These are phyloP conservation scores for Cnidoscolus chayamansa DNA, from an alignment of 441 rosid species.

Conservation along the genomic window DNA sequence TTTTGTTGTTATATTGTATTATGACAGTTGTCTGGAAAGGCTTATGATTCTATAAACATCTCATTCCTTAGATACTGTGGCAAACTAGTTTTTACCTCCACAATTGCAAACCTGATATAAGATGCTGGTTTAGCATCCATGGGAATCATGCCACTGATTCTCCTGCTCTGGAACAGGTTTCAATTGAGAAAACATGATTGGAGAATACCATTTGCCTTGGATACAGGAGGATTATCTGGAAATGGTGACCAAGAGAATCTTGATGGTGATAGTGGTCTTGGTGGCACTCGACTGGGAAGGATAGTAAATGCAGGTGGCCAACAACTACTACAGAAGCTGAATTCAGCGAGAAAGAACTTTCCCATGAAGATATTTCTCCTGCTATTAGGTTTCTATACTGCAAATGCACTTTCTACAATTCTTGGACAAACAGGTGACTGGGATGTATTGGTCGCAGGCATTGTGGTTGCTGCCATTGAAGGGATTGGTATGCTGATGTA, in stretches of 20 bases:
- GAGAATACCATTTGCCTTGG: conserved; percentile 64
- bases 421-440: conserved; percentile 98
- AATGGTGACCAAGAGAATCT: conserved; percentile 52
- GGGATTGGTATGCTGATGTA: conserved; percentile 92
- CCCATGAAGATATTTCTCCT: conserved; percentile 87
- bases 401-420: conserved; percentile 93
- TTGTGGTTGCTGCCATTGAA: conserved; percentile 90
- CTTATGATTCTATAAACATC: neutral
- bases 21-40: neutral
- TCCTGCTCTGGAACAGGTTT: conserved; percentile 31
- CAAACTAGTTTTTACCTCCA: neutral
- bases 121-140: neutral
- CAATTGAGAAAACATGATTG: conserved; percentile 42
- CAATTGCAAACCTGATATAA: neutral
- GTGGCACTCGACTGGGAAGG: conserved; percentile 84
- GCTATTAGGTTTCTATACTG: conserved; percentile 88
- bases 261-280: conserved; percentile 51
- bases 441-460: conserved; percentile 90
- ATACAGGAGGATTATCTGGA: conserved; percentile 70
- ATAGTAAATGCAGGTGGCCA: conserved; percentile 78
- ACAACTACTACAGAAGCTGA: conserved; percentile 70
- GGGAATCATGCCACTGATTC: conserved; percentile 1
- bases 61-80: neutral
- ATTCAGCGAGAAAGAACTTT: conserved; percentile 76
- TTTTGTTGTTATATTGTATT: neutral